A percentile compares a stretch with the other conserved stretches of the same genome.
phyloP scores from a whole-genome alignment of 164 flowering plant genomes.

The Vitis amurensis region DNA sequence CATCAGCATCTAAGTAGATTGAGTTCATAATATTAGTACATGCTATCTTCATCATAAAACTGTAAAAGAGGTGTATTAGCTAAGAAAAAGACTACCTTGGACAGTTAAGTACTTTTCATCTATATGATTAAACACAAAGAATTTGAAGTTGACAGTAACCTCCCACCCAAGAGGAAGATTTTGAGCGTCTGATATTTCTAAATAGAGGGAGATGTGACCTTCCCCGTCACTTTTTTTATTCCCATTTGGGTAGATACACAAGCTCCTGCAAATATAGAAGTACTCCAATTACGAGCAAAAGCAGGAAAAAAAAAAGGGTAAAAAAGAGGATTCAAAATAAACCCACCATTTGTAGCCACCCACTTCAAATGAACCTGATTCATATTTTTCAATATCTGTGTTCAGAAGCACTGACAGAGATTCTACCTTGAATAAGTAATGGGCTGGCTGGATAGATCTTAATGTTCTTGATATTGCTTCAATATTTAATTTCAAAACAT shows the following conservation, averaged over 20 bases:
- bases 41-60: no score
- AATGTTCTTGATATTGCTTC: no score
- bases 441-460: not conserved
- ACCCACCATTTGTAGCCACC: conserved; percentile 17
- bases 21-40: no score
- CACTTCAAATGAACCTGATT: conserved; percentile 6
- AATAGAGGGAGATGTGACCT: no score
- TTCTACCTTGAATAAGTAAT: conserved; percentile 3
- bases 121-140: not conserved
- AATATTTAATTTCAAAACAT: no score
- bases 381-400: conserved; percentile 4
- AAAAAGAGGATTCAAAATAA: not conserved
- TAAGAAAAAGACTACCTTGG: not conserved
- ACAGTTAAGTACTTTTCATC: conserved; percentile 1
- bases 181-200: no score
- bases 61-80: no score
- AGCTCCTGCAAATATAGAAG: conserved; percentile 2
- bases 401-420: not conserved
- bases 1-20: no score
- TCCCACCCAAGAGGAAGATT: no score
- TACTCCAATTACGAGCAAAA: no score
- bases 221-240: not conserved
- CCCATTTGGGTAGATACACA: conserved; percentile 8
- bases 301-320: no score
- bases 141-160: no score